Evolutionary conservation across 1,284 basidiomycete species (phyloP).

Genomic region (Heterobasidion occidentale): DNA sequence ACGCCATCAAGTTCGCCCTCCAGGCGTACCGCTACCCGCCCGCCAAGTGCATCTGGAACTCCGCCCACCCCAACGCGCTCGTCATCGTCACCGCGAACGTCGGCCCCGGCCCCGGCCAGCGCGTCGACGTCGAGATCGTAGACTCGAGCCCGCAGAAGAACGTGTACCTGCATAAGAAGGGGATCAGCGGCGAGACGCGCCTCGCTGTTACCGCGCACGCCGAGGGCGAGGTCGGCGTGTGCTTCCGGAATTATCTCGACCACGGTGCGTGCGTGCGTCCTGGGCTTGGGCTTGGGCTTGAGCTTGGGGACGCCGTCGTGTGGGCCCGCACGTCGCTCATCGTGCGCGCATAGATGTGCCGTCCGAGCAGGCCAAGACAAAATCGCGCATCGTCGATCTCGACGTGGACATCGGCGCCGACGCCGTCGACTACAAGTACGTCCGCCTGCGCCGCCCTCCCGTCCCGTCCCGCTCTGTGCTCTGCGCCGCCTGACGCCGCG

Average conservation of each 20-base stretch:
- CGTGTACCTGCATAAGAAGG: slow-evolving; percentile 86
- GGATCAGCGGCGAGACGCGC: slow-evolving; percentile 85
- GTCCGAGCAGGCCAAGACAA: slow-evolving; percentile 35
- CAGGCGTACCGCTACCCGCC: slow-evolving; percentile 62
- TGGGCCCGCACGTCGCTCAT: neutral
- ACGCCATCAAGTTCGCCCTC: slow-evolving; percentile 81
- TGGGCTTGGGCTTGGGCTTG: too few species aligned
- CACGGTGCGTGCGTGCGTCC: slow-evolving; percentile 67
- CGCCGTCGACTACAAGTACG: slow-evolving; percentile 97
- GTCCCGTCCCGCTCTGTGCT: neutral
- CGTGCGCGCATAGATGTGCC: slow-evolving; percentile 30
- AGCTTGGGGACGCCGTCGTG: neutral
- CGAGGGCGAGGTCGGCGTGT: slow-evolving; percentile 93
- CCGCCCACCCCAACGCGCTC: slow-evolving; percentile 77
- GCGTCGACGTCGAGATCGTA: slow-evolving; percentile 90
- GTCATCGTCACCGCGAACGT: slow-evolving; percentile 95
- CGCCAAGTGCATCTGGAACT: slow-evolving; percentile 89
- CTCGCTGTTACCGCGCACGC: slow-evolving; percentile 92
- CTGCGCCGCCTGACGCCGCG: neutral
- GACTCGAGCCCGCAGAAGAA: slow-evolving; percentile 87
- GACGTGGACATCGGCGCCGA: slow-evolving; percentile 98
- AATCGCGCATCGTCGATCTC: slow-evolving; percentile 74
- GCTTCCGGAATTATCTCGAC: slow-evolving; percentile 78
- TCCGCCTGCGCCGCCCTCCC: slow-evolving; percentile 6
- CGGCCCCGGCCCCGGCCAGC: slow-evolving; percentile 62